Conservation (phyloP, 441 rosid species). For the Isatis lusitanica region DNA sequence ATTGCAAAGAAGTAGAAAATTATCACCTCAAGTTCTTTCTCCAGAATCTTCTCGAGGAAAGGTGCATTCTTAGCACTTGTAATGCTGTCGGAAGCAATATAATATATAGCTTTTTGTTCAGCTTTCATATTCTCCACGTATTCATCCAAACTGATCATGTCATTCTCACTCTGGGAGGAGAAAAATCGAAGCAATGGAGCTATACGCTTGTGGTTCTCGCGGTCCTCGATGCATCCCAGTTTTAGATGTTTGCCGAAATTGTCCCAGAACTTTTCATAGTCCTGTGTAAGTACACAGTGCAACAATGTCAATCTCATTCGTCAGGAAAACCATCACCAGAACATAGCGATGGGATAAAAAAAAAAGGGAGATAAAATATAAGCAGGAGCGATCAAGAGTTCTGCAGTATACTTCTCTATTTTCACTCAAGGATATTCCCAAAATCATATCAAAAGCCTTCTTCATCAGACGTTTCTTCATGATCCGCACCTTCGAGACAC, state of each 20-base stretch:
- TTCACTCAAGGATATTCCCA: constrained; percentile 87
- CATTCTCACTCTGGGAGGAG: constrained; percentile 93
- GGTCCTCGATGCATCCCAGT: constrained; percentile 93
- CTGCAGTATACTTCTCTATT: constrained; percentile 63
- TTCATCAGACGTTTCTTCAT: constrained; percentile 90
- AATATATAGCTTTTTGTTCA: constrained; percentile 88
- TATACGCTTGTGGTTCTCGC: constrained; percentile 92
- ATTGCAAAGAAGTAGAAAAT: neutral
- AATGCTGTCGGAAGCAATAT: constrained; percentile 83
- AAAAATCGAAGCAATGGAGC: constrained; percentile 91
- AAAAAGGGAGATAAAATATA: neutral
- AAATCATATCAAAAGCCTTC: constrained; percentile 93
- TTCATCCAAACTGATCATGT: constrained; percentile 93
- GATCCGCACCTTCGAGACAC: constrained; percentile 67
- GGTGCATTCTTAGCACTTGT: constrained; percentile 88
- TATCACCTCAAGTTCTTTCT: constrained; percentile 78
- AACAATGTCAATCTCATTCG: neutral
- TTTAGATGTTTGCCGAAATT: constrained; percentile 81
- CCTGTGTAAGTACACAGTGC: constrained; percentile 44
- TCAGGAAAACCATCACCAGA: neutral
- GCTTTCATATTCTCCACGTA: constrained; percentile 95
- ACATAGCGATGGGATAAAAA: neutral
- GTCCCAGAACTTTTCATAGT: constrained; percentile 94
- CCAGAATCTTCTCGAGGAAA: constrained; percentile 85
- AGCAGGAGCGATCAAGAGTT: neutral